A percentile compares a stretch with the other conserved stretches of the same genome.
phyloP scores from a whole-genome alignment of 1,139 yeast genomes.

The Yamadazyma oceani region DNA sequence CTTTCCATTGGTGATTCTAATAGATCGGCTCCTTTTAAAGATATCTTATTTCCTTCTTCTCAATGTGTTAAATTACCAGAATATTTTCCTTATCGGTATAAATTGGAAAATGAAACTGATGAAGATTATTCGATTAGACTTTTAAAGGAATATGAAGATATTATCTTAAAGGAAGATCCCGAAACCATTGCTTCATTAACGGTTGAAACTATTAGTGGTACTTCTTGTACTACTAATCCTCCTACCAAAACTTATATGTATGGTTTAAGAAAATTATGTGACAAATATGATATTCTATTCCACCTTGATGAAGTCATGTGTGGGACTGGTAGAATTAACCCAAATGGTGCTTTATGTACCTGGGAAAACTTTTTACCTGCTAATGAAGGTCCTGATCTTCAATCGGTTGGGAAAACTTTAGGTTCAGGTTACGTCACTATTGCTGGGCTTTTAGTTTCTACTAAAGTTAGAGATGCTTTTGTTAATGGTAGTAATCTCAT shows the following conservation, averaged over 20 bases:
- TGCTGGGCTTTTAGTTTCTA: constrained; percentile 58
- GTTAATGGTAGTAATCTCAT: constrained; percentile 44
- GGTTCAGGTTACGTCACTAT: constrained; percentile 65
- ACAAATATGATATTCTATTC: constrained; percentile 58
- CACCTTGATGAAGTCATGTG: constrained; percentile 68
- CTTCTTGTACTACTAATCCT: constrained; percentile 56
- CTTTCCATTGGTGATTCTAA: constrained; percentile 48
- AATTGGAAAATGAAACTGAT: constrained; percentile 45
- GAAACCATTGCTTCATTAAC: constrained; percentile 53
- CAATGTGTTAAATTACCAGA: constrained; percentile 47
- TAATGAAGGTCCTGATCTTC: constrained; percentile 57
- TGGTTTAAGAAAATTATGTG: constrained; percentile 52
- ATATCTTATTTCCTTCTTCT: constrained; percentile 40
- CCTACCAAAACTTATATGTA: constrained; percentile 59
- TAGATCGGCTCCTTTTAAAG: constrained; percentile 42
- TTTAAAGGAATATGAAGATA: constrained; percentile 47
- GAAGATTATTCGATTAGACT: constrained; percentile 50
- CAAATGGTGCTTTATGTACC: constrained; percentile 42
- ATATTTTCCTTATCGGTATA: constrained; percentile 51
- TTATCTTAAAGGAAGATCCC: constrained; percentile 50
- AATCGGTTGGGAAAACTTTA: constrained; percentile 62
- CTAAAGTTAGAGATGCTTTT: constrained; percentile 45
- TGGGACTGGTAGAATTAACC: constrained; percentile 53
- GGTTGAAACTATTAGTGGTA: constrained; percentile 58
- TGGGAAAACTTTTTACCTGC: constrained; percentile 46